phyloP scores from a whole-genome alignment of 495 filamentous ascomycete species.

The Aspergillus panamensis region DNA sequence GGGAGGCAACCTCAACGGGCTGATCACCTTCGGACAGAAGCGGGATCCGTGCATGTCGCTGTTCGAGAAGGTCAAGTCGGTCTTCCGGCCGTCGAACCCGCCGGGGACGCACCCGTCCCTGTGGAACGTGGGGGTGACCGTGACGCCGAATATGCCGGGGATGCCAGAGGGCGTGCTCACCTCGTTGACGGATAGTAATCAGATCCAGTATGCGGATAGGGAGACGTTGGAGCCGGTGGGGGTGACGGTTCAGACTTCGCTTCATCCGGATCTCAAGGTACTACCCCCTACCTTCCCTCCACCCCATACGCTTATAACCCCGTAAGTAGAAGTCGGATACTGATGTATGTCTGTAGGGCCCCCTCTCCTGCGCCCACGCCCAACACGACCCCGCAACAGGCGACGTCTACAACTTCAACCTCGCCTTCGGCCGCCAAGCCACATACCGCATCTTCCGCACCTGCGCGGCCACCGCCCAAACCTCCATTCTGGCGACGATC shows the following conservation, averaged over 20 bases:
- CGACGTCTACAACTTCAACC: slow-evolving; percentile 19
- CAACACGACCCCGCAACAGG: slow-evolving; percentile 13
- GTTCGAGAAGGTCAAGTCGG: slow-evolving; percentile 15
- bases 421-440: slow-evolving; percentile 8
- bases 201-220: slow-evolving; percentile 5
- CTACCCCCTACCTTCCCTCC: not conserved
- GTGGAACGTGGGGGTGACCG: slow-evolving; percentile 12
- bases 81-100: slow-evolving; percentile 7
- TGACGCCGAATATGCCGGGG: slow-evolving; percentile 16
- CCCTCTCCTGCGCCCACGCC: slow-evolving; percentile 17
- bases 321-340: not conserved
- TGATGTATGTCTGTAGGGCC: not conserved
- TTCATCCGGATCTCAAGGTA: slow-evolving; percentile 16
- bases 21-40: slow-evolving; percentile 18
- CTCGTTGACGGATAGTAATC: slow-evolving; percentile 13
- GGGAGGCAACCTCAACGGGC: not conserved
- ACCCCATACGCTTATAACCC: not conserved
- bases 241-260: slow-evolving; percentile 5
- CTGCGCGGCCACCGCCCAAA: slow-evolving; percentile 10
- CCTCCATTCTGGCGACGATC: slow-evolving; percentile 16
- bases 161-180: slow-evolving; percentile 1
- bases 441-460: slow-evolving; percentile 20
- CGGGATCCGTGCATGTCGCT: slow-evolving; percentile 15
- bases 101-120: not conserved
- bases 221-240: slow-evolving; percentile 18